Evolutionary conservation across 805 yeast genomes (phyloP), one percentile per base, ranked within the genome.

Genomic region (Lachancea cidri): DNA sequence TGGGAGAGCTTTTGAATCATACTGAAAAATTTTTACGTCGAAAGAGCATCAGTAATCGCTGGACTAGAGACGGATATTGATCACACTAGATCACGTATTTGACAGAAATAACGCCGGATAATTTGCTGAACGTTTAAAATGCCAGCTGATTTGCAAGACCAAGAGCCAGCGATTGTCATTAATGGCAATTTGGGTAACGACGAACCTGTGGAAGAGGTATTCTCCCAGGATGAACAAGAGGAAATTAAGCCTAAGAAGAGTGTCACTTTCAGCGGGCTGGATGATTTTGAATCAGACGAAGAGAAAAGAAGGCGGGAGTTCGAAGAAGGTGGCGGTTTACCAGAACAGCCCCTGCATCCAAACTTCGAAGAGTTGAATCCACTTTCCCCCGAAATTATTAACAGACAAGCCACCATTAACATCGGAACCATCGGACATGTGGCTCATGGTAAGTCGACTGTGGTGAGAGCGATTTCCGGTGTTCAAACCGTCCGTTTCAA

Each of bases 401-500:
- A 86, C 67, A 85, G 98, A 77, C 99, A 93, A 72, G 99, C 99
- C 48, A 93, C 99, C 37, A 87, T 93, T 64, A 93, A 93, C 68
- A 93, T 93, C 61, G 99, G 99, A 68, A 87, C 96, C 45, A 87
- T 87, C 65, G 96, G 95, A 47, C 96, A 86, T 68, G 96, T 87
- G 53, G 96, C 96, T 43, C 96, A 87, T 72, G 96, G 96, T 68
- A 87, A 87, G 67, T 79, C 88, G 43, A 87, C 96, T 8, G 96
- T 87, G 29, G 96, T 87, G 33, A 83, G 89, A 68, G 96, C 96
- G 49, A 93, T 93, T 53, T 89, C 98, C 2, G 98, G 98, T 48
- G 98, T 94, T 34, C 98, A 94, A 67, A 93, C 99, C 16, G 99
- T 93, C 50, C 84, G 99, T 71, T 93, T 93, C 77, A 93, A 93